Evolutionary conservation across 2,329 filamentous ascomycete genomes (phyloP), one percentile per base, ranked within the genome.

Genomic region (Byssoonygena ceratinophila): DNA sequence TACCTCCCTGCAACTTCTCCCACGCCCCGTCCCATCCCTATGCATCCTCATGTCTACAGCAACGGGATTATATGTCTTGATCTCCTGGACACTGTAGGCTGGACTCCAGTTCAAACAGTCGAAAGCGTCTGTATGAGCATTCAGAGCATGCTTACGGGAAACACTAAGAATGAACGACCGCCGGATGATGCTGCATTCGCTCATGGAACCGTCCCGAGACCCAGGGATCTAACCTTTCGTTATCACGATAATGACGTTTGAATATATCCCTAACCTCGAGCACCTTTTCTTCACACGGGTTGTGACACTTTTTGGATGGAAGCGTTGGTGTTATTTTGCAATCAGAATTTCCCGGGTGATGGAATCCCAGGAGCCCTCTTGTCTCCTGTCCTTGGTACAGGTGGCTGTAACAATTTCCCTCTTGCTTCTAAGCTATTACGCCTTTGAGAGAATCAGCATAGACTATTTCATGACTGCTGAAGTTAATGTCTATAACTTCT

Each of bases 41-140:
- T 95, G 68, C 92, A 98, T 64, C 92, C 92, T 2, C 92, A 98
- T 72, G 87, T 98, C 69, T 98, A 98, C 74, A 92, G 86, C 61
- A 98, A 98, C 69, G 92, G 92, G 61, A 95, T 97, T 68, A 98
- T 98, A 66, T 98, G 92, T 64, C 84, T 98, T 46, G 92, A 98
- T 62, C 79, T 98, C 1, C 81, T 98, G 7, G 88, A 88, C 49
- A 76, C 79, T 8, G 83, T 88, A 58, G 92, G 92, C 53, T 98
- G 92, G 92, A 92, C 85, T 45, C 92, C 92, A 0, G 91, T 98
- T 0, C 92, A 98, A 66, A 96, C 91, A 54, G 92, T 96, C 7
- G 91, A 97, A 74, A 94, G 86, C 63, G 83, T 98, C 23, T 96
- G 89, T 74, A 92, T 98, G 80, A 94, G 88, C 68, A 79, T 98